Conservation (phyloP, 2,329 filamentous ascomycete genomes). For the Nigrograna mackinnonii region DNA sequence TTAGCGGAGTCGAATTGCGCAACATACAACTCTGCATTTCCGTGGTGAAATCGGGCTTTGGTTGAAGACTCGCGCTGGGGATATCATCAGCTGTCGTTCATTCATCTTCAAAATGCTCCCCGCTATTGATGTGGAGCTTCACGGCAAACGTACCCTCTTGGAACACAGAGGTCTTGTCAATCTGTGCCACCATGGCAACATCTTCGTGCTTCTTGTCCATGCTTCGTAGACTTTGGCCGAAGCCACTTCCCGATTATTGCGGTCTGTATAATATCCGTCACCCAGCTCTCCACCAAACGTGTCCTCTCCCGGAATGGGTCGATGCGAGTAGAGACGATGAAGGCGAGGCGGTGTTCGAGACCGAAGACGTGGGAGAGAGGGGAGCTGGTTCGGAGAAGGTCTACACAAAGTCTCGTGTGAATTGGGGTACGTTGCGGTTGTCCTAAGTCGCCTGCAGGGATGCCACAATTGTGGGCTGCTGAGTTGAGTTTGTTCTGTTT, state of each 20-base stretch:
- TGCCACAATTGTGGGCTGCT: conserved; percentile 35
- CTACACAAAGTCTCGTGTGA: no score
- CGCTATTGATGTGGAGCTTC: conserved; percentile 1
- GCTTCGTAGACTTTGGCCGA: no score
- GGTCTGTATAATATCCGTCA: conserved; percentile 25
- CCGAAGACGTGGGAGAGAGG: no score
- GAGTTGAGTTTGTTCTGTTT: conserved; percentile 29
- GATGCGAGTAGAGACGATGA: no score
- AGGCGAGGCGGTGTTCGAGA: no score
- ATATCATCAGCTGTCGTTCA: conserved; percentile 24
- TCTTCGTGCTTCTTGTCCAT: conserved; percentile 96
- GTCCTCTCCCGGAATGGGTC: conserved; percentile 27
- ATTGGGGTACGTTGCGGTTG: conserved; percentile 41
- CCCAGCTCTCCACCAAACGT: conserved; percentile 37
- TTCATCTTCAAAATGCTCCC: conserved; percentile 35
- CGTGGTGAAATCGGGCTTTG: conserved; percentile 94
- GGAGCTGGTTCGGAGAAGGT: no score
- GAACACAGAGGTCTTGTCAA: conserved; percentile 96
- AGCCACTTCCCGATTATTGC: conserved; percentile 17
- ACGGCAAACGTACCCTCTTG: conserved; percentile 91
- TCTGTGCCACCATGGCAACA: conserved; percentile 92
- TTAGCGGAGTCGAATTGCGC: background rate
- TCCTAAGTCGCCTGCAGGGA: conserved; percentile 34
- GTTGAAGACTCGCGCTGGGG: conserved; percentile 92
- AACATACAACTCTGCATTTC: conserved; percentile 85